A percentile compares a stretch with the other conserved stretches of the same genome.
Conservation (phyloP, 495 filamentous ascomycete genomes). For the Thermothielavioides terrestris region DNA sequence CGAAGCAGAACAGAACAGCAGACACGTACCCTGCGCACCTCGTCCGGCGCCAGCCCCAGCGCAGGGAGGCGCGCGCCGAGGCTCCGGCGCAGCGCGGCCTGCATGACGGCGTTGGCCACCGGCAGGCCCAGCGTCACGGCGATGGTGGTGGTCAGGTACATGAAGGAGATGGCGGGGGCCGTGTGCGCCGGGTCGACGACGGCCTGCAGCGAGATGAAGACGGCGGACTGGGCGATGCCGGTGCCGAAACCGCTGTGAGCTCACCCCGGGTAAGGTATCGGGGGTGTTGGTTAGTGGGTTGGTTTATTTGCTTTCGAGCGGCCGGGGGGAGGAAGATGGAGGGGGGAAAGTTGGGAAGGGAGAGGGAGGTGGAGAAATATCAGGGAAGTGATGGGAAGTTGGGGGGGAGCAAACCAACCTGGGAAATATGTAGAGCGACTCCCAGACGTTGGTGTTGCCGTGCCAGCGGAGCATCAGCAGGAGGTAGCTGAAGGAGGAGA, state of each 20-base stretch:
- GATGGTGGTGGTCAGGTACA: slow-evolving; percentile 44
- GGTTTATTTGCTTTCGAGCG: too few species aligned
- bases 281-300: background rate
- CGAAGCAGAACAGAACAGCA: background rate
- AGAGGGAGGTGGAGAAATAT: background rate
- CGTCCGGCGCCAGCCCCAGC: slow-evolving; percentile 17
- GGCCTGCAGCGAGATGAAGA: slow-evolving; percentile 51
- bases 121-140: slow-evolving; percentile 47
- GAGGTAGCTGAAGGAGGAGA: slow-evolving; percentile 44
- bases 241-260: slow-evolving; percentile 42
- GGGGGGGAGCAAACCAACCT: slow-evolving; percentile 35
- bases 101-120: slow-evolving; percentile 37
- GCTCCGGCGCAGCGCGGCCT: slow-evolving; percentile 17
- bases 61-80: slow-evolving; percentile 17
- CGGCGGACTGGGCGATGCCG: slow-evolving; percentile 42
- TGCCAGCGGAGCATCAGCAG: slow-evolving; percentile 54
- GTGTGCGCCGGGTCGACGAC: slow-evolving; percentile 39
- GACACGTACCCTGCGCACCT: slow-evolving; percentile 20
- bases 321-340: slow-evolving; percentile 17
- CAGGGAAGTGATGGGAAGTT: too few species aligned
- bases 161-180: slow-evolving; percentile 47
- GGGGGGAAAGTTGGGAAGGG: slow-evolving; percentile 14
- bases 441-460: slow-evolving; percentile 50
- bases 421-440: slow-evolving; percentile 55
- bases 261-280: background rate